Conservation (phyloP, 2,329 filamentous ascomycete species). For the Nannizzia gypsea region DNA sequence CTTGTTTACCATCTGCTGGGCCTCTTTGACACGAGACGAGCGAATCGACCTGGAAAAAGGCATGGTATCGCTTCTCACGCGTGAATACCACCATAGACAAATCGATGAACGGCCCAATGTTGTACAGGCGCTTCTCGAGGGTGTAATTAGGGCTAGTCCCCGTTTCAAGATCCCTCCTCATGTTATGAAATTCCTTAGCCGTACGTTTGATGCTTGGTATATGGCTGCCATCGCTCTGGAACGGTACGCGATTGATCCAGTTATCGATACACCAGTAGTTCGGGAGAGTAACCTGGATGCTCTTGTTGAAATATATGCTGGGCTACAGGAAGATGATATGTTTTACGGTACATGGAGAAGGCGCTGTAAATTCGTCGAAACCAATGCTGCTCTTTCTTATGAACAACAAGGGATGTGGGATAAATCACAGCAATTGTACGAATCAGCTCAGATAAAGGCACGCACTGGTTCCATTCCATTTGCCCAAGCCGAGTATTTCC, state of each 20-base stretch:
- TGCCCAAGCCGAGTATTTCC: slow-evolving; percentile 91
- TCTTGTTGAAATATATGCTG: slow-evolving; percentile 82
- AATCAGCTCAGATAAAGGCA: slow-evolving; percentile 92
- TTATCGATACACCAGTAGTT: slow-evolving; percentile 70
- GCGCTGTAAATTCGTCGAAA: slow-evolving; percentile 91
- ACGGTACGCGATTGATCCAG: slow-evolving; percentile 70
- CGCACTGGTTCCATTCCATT: slow-evolving; percentile 92
- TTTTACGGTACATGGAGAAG: slow-evolving; percentile 97
- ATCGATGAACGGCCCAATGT: slow-evolving; percentile 94
- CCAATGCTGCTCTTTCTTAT: slow-evolving; percentile 90
- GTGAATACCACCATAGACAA: slow-evolving; percentile 89
- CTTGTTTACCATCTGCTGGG: slow-evolving; percentile 90
- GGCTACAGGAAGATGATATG: slow-evolving; percentile 85
- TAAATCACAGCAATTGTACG: slow-evolving; percentile 93
- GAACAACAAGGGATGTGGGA: slow-evolving; percentile 99
- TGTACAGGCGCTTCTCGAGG: slow-evolving; percentile 81
- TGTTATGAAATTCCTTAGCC: slow-evolving; percentile 87
- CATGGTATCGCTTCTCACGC: slow-evolving; percentile 78
- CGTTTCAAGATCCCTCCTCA: slow-evolving; percentile 89
- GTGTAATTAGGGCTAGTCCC: slow-evolving; percentile 70
- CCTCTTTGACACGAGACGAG: slow-evolving; percentile 74
- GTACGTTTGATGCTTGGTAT: slow-evolving; percentile 95
- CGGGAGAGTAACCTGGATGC: slow-evolving; percentile 93
- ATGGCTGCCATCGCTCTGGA: slow-evolving; percentile 85
- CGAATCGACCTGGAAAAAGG: slow-evolving; percentile 81